Evolutionary conservation across 2,329 filamentous ascomycete genomes (phyloP), one percentile per base, ranked within the genome.

Genomic region (Atkinsonella hypoxylon): DNA sequence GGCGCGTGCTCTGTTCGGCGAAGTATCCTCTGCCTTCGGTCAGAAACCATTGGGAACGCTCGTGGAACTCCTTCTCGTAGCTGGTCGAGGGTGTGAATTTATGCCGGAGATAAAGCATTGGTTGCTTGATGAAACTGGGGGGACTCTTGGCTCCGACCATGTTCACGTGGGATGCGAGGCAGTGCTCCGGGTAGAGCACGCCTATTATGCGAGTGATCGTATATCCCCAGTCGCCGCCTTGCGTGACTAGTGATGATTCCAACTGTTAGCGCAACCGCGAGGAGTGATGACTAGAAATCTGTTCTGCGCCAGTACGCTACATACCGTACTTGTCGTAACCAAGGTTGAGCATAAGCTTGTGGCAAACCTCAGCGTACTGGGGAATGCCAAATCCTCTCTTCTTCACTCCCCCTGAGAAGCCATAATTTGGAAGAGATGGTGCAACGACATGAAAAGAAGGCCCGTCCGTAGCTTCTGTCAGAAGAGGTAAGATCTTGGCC

Each of bases 161-260:
- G 51, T 61, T 61, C 49, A 83, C 67, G 61, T 87, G 83, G 1
- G 74, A 76, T 2, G 82, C 83, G 52, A 79, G 49, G 43, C 57
- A 60, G 41, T 59, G 57, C 10, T 72, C 55, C 0, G 81, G 79
- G 56, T 83, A 87, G 2, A 77, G 62, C 6, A 76, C 62, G 0
- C 77, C 78, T 51, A 89, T 76, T 10, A 73, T 65, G 3, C 84
- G 76, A 11, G 81, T 82, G 57, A 89, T 77, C 57, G 75, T 72
- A 60, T 74, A 80, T 17, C 84, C 85, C 83, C 82, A 87, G 59
- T 88, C 84, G 30, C 85, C 85, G 55, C 81, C 82, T 64, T 86
- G 78, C 0, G 72, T 76, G 7, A 71, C 62, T 64, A 36, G 13
- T n/a, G 2, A 5, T 13, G 83, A 69, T 26, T 26, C 26, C 26